Percentiles rank a stretch among this genome's conserved stretches.
Evolutionary conservation across 2,329 filamentous ascomycete genomes (phyloP).

Genomic region (Rutstroemia sydowiana): DNA sequence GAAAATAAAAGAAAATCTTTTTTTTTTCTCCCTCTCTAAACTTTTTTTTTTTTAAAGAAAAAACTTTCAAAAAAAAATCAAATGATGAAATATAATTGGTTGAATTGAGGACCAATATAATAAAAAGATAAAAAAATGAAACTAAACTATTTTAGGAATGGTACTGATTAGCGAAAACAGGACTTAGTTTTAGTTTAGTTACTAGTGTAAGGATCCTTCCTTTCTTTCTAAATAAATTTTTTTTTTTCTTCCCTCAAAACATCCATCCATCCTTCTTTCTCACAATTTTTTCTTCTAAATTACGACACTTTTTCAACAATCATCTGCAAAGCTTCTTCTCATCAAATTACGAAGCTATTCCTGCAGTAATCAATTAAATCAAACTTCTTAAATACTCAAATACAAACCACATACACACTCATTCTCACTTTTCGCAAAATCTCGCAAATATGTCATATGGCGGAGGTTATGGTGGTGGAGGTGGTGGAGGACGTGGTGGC

Average conservation of each 20-base stretch:
- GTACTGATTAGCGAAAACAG: neutral
- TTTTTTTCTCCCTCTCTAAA: no score
- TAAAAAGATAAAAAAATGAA: neutral
- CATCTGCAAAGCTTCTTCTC: slow-evolving; percentile 15
- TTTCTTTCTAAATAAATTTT: no score
- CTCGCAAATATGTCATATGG: slow-evolving; percentile 54
- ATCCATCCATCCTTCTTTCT: neutral
- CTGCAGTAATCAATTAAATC: slow-evolving; percentile 9
- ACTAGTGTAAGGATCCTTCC: no score
- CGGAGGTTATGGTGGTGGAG: no score
- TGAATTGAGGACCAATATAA: neutral
- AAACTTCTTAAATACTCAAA: slow-evolving; percentile 10
- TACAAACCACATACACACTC: slow-evolving; percentile 14
- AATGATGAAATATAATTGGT: no score
- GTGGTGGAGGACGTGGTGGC: slow-evolving; percentile 44
- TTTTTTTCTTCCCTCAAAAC: no score
- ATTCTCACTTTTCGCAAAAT: slow-evolving; percentile 3
- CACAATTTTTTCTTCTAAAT: slow-evolving; percentile 15
- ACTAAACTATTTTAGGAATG: neutral
- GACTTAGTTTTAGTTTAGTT: no score
- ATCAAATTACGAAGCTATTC: slow-evolving; percentile 18
- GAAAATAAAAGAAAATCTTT: no score
- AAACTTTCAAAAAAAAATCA: no score
- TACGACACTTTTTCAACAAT: slow-evolving; percentile 13
- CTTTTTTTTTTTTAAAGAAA: no score